Percentiles rank a stretch among this genome's conserved stretches.
phyloP scores from a whole-genome alignment of 768 basidiomycete species.

The Harrya chromipes region DNA sequence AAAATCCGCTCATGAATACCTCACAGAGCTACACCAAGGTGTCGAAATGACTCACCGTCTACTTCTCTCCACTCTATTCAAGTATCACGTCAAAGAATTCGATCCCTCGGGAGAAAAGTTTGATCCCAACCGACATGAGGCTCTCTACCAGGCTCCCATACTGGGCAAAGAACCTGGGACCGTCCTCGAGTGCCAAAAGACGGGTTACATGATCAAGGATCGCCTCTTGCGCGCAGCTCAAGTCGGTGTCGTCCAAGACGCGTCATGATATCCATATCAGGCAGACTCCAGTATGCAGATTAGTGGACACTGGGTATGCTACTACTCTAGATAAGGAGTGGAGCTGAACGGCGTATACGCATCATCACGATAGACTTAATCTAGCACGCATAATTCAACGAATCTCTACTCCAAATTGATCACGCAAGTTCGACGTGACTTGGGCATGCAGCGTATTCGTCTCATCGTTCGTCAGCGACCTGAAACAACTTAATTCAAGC shows the following conservation, averaged over 20 bases:
- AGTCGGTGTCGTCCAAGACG: slow-evolving; percentile 89
- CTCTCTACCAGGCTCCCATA: slow-evolving; percentile 88
- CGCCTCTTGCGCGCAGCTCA: slow-evolving; percentile 91
- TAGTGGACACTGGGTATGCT: slow-evolving; percentile 13
- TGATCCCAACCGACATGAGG: slow-evolving; percentile 95
- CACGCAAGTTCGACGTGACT: slow-evolving; percentile 53
- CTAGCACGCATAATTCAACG: slow-evolving; percentile 56
- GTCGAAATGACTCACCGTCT: slow-evolving; percentile 91
- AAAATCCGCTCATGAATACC: slow-evolving; percentile 57
- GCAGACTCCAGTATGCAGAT: neutral
- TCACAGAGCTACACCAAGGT: slow-evolving; percentile 76
- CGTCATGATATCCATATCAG: slow-evolving; percentile 28
- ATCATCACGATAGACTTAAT: slow-evolving; percentile 35
- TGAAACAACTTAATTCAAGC: slow-evolving; percentile 27
- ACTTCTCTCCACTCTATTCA: slow-evolving; percentile 84
- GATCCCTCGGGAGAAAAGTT: slow-evolving; percentile 92
- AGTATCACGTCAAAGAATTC: slow-evolving; percentile 89
- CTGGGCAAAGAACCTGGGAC: slow-evolving; percentile 88
- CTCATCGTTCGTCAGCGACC: slow-evolving; percentile 88
- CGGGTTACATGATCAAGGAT: slow-evolving; percentile 92
- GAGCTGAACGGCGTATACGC: slow-evolving; percentile 21
- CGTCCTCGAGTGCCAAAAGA: slow-evolving; percentile 87
- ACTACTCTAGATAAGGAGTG: slow-evolving; percentile 29
- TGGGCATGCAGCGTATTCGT: slow-evolving; percentile 73
- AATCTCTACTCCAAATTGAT: slow-evolving; percentile 80